Conservation (phyloP, 192 early-diverging fungal genomes). For the Coemansia sp. region DNA sequence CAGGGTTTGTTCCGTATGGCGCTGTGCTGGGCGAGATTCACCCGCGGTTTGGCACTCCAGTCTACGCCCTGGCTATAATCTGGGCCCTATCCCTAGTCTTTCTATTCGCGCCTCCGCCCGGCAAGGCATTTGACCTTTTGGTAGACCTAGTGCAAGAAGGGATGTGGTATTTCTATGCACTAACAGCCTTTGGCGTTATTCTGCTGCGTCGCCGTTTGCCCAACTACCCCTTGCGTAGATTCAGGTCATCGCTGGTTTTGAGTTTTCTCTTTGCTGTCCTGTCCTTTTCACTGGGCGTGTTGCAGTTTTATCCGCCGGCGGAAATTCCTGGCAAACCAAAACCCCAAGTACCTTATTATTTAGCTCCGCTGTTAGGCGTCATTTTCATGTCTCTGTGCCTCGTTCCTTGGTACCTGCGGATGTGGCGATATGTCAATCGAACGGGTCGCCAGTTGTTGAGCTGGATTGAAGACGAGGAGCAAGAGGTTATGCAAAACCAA, state of each 20-base stretch:
- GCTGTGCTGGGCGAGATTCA: conserved; percentile 43
- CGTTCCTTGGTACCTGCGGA: conserved; percentile 45
- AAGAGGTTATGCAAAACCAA: conserved; percentile 32
- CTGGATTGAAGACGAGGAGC: conserved; percentile 47
- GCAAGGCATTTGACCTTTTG: conserved; percentile 58
- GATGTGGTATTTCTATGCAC: conserved; percentile 59
- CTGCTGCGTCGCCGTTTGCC: conserved; percentile 48
- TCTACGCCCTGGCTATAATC: conserved; percentile 51
- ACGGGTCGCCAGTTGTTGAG: conserved; percentile 38
- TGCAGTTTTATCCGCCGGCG: conserved; percentile 53
- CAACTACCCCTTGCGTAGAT: conserved; percentile 34
- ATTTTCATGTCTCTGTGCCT: conserved; percentile 36
- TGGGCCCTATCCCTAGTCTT: conserved; percentile 52
- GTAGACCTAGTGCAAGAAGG: conserved; percentile 58
- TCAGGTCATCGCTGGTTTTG: conserved; percentile 34
- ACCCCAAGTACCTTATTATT: conserved; percentile 31
- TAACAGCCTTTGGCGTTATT: conserved; percentile 57
- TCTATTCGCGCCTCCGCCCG: conserved; percentile 54
- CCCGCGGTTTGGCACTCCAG: conserved; percentile 47
- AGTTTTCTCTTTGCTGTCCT: conserved; percentile 38
- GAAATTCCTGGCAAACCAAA: conserved; percentile 30
- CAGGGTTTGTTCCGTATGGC: conserved; percentile 56
- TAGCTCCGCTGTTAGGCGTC: conserved; percentile 40
- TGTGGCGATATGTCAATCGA: conserved; percentile 39
- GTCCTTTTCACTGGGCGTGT: conserved; percentile 30